Evolutionary conservation across 352 stramenopile genomes (phyloP).

Genomic region (Blastocystis sp.): DNA sequence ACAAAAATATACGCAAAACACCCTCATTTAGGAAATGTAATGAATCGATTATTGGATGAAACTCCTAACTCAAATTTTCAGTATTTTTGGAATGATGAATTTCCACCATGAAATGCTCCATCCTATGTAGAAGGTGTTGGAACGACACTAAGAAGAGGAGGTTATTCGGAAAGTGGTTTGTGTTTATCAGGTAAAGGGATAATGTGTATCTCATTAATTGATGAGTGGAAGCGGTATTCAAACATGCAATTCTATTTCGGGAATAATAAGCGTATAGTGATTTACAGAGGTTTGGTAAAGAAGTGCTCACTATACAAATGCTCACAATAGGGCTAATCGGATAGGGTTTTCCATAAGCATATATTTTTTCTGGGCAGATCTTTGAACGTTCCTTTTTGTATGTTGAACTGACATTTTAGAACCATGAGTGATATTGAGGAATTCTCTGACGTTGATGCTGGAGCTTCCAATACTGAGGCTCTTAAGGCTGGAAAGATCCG

Average conservation of each 20-base stretch:
- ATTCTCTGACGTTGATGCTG: slow-evolving; percentile 78
- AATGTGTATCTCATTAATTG: background rate
- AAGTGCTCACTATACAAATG: background rate
- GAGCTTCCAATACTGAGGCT: slow-evolving; percentile 92
- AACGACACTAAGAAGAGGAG: background rate
- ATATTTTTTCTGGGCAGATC: background rate
- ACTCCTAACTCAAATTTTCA: background rate
- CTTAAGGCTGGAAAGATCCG: slow-evolving; percentile 96
- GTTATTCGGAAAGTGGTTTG: background rate
- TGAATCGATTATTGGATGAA: background rate
- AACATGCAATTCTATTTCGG: background rate
- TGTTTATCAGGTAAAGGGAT: background rate
- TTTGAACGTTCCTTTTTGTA: background rate
- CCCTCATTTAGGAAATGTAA: background rate
- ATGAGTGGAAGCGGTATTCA: background rate
- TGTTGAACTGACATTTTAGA: background rate
- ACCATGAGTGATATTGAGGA: slow-evolving; percentile 59
- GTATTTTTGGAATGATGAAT: too few relatives aligned
- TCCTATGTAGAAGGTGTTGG: background rate
- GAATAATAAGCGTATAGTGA: background rate
- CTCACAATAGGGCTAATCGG: slow-evolving; percentile 11
- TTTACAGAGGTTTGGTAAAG: too few relatives aligned
- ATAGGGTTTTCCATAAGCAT: background rate
- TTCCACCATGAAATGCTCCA: too few relatives aligned
- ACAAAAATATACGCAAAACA: background rate